phyloP scores from a whole-genome alignment of 768 basidiomycete genomes.

The Boletus subparvulus region DNA sequence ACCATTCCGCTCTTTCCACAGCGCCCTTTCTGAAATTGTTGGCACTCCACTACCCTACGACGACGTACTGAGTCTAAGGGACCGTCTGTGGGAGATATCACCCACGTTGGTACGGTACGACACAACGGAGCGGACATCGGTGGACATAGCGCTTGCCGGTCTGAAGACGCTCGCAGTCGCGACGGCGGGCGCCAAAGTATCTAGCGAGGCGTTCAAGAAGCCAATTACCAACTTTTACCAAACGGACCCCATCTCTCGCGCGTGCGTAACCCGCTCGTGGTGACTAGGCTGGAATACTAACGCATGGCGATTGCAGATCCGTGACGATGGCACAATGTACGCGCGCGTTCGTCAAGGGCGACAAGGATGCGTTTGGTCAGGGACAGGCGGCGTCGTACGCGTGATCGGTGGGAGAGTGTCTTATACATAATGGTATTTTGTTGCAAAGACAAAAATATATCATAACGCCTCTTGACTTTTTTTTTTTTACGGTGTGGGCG shows the following conservation, averaged over 20 bases:
- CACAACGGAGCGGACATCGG: constrained; percentile 70
- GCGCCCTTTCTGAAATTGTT: constrained; percentile 88
- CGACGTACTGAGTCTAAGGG: constrained; percentile 76
- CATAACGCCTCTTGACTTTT: background rate
- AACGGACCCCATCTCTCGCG: constrained; percentile 92
- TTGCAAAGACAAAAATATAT: constrained; percentile 11
- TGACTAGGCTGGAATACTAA: background rate
- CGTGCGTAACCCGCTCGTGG: constrained; percentile 52
- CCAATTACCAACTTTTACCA: constrained; percentile 94
- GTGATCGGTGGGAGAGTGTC: background rate
- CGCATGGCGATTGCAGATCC: constrained; percentile 47
- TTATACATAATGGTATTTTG: background rate
- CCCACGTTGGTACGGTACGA: constrained; percentile 89
- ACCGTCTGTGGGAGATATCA: constrained; percentile 96
- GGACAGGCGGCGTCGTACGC: constrained; percentile 14
- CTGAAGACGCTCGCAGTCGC: constrained; percentile 54
- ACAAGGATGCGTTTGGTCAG: constrained; percentile 25
- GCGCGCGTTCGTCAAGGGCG: constrained; percentile 77
- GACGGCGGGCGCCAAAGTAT: constrained; percentile 54
- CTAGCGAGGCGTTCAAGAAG: constrained; percentile 65
- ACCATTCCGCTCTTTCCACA: constrained; percentile 24
- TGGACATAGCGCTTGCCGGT: constrained; percentile 69
- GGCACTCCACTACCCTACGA: constrained; percentile 85
- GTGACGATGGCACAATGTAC: constrained; percentile 96
- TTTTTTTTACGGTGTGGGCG: too few species aligned